Percentiles rank a stretch among this genome's conserved stretches.
Conservation (phyloP, 768 basidiomycete genomes). For the Cantharellus cinnabarinus region DNA sequence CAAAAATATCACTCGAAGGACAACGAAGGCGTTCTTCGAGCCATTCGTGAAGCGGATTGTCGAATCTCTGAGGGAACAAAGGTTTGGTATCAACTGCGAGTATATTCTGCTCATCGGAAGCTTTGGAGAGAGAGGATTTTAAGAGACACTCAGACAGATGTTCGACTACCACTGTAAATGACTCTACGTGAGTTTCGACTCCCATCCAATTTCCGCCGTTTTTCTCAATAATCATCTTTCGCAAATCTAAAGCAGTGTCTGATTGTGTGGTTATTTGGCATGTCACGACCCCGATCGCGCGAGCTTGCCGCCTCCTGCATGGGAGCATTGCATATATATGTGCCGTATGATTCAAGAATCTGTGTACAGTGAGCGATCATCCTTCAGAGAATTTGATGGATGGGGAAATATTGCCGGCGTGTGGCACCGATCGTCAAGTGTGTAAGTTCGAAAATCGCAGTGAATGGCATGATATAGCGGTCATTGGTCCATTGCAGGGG, state of each 20-base stretch:
- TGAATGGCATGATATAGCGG: neutral
- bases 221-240: too few species aligned
- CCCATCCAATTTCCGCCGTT: too few species aligned
- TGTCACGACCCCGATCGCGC: constrained; percentile 63
- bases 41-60: neutral
- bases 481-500: neutral
- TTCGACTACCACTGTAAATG: neutral
- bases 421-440: neutral
- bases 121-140: neutral
- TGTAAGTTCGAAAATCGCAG: neutral
- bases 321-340: constrained; percentile 30
- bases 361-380: neutral
- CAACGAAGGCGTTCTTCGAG: neutral
- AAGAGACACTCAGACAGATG: neutral
- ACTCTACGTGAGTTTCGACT: neutral
- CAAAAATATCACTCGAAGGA: neutral
- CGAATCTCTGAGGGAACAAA: neutral
- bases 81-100: neutral
- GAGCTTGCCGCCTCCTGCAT: constrained; percentile 38
- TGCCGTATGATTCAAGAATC: neutral
- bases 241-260: constrained; percentile 65
- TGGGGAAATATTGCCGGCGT: neutral
- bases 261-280: constrained; percentile 74
- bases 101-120: neutral
- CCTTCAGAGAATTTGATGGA: neutral